These are phyloP conservation scores for Vaccinium corymbosum DNA, from an alignment of 148 eudicot species.

Conservation along the genomic window DNA sequence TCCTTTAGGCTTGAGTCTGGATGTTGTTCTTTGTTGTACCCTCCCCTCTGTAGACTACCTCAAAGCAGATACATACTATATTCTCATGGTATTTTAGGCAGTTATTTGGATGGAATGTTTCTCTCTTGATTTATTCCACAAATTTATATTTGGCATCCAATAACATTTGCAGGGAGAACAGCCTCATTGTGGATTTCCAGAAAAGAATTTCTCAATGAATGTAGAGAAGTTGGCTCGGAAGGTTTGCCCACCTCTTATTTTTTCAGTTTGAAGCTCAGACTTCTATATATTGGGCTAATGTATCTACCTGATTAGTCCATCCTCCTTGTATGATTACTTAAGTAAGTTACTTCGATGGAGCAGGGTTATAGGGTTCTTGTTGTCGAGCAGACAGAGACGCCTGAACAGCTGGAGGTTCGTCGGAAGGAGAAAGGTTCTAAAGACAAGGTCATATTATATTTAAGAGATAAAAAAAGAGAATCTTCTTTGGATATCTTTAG, in stretches of 20 bases:
- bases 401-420: constrained; percentile 88
- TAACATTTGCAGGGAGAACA: constrained; percentile 73
- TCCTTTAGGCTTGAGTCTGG: neutral
- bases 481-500: constrained; percentile 1
- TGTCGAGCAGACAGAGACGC: constrained; percentile 98
- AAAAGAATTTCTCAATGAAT: constrained; percentile 77
- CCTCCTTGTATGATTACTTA: constrained; percentile 3
- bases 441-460: constrained; percentile 66
- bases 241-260: constrained; percentile 35
- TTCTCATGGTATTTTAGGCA: neutral
- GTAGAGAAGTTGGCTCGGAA: constrained; percentile 89
- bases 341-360: constrained; percentile 16
- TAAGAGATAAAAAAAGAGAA: neutral
- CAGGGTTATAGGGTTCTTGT: constrained; percentile 98
- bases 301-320: constrained; percentile 4
- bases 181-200: constrained; percentile 99
- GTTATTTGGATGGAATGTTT: neutral
- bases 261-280: neutral
- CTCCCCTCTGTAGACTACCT: neutral
- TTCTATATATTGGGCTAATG: constrained; percentile 5
- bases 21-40: neutral
- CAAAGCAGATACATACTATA: neutral
- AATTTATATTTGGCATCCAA: constrained; percentile 10
- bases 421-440: constrained; percentile 78
- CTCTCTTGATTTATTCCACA: neutral